A percentile compares a stretch with the other conserved stretches of the same genome.
Conservation (phyloP, 495 filamentous ascomycete genomes). For the Hypoxylon perforatum region DNA sequence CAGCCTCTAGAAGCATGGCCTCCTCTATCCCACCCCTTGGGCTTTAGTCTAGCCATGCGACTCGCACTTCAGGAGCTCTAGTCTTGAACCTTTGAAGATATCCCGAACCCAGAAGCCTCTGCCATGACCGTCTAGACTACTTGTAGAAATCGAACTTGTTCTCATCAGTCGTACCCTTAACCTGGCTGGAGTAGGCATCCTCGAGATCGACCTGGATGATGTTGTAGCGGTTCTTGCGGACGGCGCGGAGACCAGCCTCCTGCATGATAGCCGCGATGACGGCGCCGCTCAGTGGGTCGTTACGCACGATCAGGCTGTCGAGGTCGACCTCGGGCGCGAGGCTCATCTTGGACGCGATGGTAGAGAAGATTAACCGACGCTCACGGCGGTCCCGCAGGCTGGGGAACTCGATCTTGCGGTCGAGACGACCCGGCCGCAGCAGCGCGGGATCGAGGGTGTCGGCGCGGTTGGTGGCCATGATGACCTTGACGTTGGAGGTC, state of each 20-base stretch:
- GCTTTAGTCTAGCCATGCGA: neutral
- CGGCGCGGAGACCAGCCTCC: constrained; percentile 93
- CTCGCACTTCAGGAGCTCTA: neutral
- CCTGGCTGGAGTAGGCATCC: constrained; percentile 94
- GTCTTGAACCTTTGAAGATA: neutral
- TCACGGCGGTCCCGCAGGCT: constrained; percentile 90
- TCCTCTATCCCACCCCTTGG: constrained; percentile 5
- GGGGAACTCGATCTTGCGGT: constrained; percentile 98
- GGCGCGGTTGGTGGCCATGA: constrained; percentile 99
- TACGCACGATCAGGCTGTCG: constrained; percentile 93
- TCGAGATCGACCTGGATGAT: constrained; percentile 97
- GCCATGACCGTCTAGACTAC: constrained; percentile 35
- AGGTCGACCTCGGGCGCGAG: constrained; percentile 95
- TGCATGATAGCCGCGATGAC: constrained; percentile 99
- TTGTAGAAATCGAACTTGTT: constrained; percentile 81
- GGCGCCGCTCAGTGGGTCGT: constrained; percentile 93
- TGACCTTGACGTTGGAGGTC: constrained; percentile 98
- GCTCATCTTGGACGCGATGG: constrained; percentile 96
- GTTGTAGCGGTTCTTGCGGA: constrained; percentile 98
- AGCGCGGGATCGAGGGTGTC: constrained; percentile 96
- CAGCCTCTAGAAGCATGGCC: neutral
- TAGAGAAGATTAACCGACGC: constrained; percentile 93
- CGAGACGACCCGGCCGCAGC: constrained; percentile 91
- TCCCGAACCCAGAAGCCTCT: neutral
- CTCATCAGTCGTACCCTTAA: constrained; percentile 86